A percentile compares a stretch with the other conserved stretches of the same genome.
Conservation (phyloP, 352 stramenopile species). For the Phytophthora quininea region DNA sequence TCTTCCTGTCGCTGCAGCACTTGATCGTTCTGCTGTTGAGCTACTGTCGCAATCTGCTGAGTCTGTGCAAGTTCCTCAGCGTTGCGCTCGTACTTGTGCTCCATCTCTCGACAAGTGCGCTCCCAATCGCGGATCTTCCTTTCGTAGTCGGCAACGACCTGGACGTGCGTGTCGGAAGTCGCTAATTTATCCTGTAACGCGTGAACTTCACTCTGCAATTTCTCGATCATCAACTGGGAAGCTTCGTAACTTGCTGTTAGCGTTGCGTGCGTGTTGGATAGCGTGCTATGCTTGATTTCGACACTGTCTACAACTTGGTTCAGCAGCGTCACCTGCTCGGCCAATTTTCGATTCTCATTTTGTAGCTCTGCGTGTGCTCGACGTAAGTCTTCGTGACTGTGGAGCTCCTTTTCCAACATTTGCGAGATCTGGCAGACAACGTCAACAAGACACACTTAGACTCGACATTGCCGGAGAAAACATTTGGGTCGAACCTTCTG, state of each 20-base stretch:
- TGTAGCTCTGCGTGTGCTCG: slow-evolving; percentile 38
- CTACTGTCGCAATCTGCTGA: slow-evolving; percentile 26
- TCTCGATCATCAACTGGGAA: slow-evolving; percentile 38
- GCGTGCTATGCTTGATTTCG: slow-evolving; percentile 45
- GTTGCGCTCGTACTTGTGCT: slow-evolving; percentile 34
- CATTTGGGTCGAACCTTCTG: slow-evolving; percentile 39
- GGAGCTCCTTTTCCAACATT: slow-evolving; percentile 59
- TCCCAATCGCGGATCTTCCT: slow-evolving; percentile 47
- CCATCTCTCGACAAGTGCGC: slow-evolving; percentile 33
- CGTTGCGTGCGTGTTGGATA: slow-evolving; percentile 34
- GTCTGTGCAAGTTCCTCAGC: slow-evolving; percentile 25
- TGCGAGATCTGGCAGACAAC: slow-evolving; percentile 45
- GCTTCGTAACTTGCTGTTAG: slow-evolving; percentile 39
- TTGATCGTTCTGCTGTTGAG: slow-evolving; percentile 29
- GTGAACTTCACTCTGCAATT: slow-evolving; percentile 37
- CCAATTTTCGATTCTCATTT: slow-evolving; percentile 26
- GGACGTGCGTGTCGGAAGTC: slow-evolving; percentile 17
- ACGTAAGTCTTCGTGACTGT: slow-evolving; percentile 40
- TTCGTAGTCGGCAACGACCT: slow-evolving; percentile 49
- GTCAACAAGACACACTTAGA: neutral
- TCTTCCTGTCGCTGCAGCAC: slow-evolving; percentile 27
- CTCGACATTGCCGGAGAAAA: neutral
- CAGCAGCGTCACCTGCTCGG: slow-evolving; percentile 45
- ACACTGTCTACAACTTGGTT: slow-evolving; percentile 42
- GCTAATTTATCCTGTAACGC: slow-evolving; percentile 37